Evolutionary conservation across 345 rosid genomes (phyloP), one percentile per base, ranked within the genome.

Genomic region (Isatis tinctoria): DNA sequence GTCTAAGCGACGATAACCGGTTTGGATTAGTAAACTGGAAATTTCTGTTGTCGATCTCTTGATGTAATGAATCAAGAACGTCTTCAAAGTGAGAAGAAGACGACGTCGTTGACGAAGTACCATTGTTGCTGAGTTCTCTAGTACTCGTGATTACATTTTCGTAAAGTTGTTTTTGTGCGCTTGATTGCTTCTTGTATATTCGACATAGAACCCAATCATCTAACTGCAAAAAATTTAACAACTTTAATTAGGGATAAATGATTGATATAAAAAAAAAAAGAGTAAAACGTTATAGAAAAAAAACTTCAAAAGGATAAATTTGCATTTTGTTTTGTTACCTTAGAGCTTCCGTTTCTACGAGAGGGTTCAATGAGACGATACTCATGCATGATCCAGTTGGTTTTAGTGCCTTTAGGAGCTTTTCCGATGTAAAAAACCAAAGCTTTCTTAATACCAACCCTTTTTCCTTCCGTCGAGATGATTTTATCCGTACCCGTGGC

Each of bases 381-480:
- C 67, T 95, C 99, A 47, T 95, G 99, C 99, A 95, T 91, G 75
- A 95, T 95, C 99, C 99, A 94, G 79, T 91, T 95, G 7, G 99
- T 95, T 79, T 95, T 95, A 44, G 84, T 86, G n/a, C 99, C 99
- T 81, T 87, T 95, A 0, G 97, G 99, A 3, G 99, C 96, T 65
- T 88, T 95, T 0, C 99, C 99, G 30, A 90, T 28, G 64, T 95
- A 95, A 64, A 95, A 95, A 0, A 95, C 99, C 27, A 95, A 84
- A 70, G 99, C 93, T 80, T 95, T 95, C 81, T 95, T 95, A 9
- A 94, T 89, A 7, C 98, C 98, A 9, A 87, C 95, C 62, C 82
- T 86, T 8, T 87, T 88, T 20, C 96, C 97, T 28, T 85, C 95
- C 2, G 87, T 80, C 5, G 84, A 81, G 33, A 94, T 91, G 6